Base-by-base conservation (phyloP, 345 rosid genomes). In the Reutealis trisperma region DNA sequence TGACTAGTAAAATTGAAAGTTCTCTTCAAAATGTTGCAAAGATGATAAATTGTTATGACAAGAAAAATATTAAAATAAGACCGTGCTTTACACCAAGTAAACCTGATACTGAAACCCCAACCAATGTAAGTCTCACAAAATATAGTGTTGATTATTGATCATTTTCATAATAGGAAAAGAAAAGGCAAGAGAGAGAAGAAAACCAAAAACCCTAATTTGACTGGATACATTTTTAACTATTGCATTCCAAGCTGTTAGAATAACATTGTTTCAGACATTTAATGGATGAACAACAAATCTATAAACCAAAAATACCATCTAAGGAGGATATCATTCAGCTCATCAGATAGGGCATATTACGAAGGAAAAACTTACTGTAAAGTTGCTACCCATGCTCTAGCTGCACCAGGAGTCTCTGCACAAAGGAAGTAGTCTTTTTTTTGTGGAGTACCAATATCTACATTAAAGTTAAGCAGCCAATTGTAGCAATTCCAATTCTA, bases 401-500 rank as follows among this genome's bases (percentile, higher is more conserved):
- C 93, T 42, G 99, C 98, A 79, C 93, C 93, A 75, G 99, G 93
- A 76, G 99, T 94, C 79, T 96, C 98, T 25, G 97, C 94, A 83
- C 98, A 96, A 37, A 96, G 89, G 81, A 94, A 96, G 85, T 94
- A 96, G 75, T 94, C 99, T 75, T 90, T 92, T 83, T 88, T 96
- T 87, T 92, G 91, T n/a, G 98, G 99, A 14, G 99, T 96, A 78
- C 97, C 93, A 70, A 96, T 94, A 86, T 96, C 99, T 96, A 83
- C 49, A 60, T 67, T 67, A 61, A 27, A 73, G 88, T 86, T 83
- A 92, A 90, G 80, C 19, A 64, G 30, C 27, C 70, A 78, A 65
- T 12, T 66, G 32, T 47, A 60, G 51, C 51, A 63, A 52, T 10
- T 51, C 68, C 41, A 24, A 13, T 61, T 57, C 41, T 37, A 37